Percentiles rank a stretch among this genome's conserved stretches.
These are phyloP conservation scores for Trichoderma atroviride DNA, from an alignment of 2,329 filamentous ascomycete species.

Conservation along the genomic window DNA sequence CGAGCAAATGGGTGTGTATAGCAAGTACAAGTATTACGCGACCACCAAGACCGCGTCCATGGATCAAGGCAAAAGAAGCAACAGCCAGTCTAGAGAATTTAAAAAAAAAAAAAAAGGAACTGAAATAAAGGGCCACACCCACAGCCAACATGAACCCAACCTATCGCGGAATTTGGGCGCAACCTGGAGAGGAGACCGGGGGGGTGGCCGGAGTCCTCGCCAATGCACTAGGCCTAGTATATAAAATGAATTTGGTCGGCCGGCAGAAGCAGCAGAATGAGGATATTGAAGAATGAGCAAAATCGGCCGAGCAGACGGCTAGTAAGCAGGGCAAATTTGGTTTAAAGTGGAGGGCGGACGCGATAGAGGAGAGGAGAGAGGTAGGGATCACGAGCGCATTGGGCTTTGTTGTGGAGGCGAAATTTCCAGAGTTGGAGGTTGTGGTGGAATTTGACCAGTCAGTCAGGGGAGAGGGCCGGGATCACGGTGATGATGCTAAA, in stretches of 20 bases:
- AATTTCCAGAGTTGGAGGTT: constrained; percentile 15
- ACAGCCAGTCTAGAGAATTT: not conserved
- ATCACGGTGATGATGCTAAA: not conserved
- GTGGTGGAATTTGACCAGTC: constrained; percentile 3
- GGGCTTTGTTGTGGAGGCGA: constrained; percentile 18
- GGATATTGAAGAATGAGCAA: not conserved
- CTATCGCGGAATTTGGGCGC: not conserved
- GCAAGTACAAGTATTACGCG: not conserved
- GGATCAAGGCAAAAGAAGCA: not conserved
- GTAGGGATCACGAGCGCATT: constrained; percentile 18
- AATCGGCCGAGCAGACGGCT: constrained; percentile 7
- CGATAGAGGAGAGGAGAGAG: not conserved
- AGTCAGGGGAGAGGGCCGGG: constrained; percentile 7
- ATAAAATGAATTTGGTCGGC: not conserved
- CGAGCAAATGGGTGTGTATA: constrained; percentile 10
- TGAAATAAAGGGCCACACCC: not conserved
- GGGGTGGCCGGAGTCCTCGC: constrained; percentile 2
- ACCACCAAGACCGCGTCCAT: constrained; percentile 13
- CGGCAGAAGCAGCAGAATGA: constrained; percentile 5
- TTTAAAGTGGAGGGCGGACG: not conserved
- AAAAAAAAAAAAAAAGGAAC: not conserved
- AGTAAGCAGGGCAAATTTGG: constrained; percentile 14
- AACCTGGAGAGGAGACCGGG: not conserved
- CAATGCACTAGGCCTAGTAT: not conserved
- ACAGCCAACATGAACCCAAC: not conserved